Evolutionary conservation across 768 basidiomycete genomes (phyloP).

Genomic region (Russula brevipes): DNA sequence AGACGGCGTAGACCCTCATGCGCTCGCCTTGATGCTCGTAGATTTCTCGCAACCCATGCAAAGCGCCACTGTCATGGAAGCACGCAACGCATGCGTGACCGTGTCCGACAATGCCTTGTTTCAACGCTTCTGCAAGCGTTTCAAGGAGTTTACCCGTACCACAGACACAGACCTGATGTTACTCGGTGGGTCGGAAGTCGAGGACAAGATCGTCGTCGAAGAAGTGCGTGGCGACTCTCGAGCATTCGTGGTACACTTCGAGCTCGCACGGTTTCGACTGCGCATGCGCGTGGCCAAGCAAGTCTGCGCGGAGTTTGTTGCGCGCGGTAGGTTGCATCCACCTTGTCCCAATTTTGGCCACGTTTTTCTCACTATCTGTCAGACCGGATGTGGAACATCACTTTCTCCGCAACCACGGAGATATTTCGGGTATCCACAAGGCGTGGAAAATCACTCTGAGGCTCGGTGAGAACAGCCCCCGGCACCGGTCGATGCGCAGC

Average conservation of each 20-base stretch:
- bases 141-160: too few species aligned
- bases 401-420: conserved; percentile 32
- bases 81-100: conserved; percentile 44
- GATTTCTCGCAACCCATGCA: conserved; percentile 40
- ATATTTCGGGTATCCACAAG: too few species aligned
- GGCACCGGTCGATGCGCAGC: conserved; percentile 48
- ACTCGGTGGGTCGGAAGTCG: conserved; percentile 29
- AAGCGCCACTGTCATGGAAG: conserved; percentile 34
- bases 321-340: too few species aligned
- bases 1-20: conserved; percentile 24
- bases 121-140: too few species aligned
- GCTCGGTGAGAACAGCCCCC: conserved; percentile 54
- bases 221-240: background rate
- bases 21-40: conserved; percentile 47
- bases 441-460: conserved; percentile 37
- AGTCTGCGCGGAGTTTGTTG: too few species aligned
- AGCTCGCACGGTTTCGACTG: too few species aligned
- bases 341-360: too few species aligned
- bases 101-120: conserved; percentile 32
- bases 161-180: too few species aligned
- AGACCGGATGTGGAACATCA: background rate
- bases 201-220: background rate
- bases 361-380: background rate
- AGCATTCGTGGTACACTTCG: too few species aligned
- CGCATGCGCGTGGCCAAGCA: too few species aligned